Evolutionary conservation across 2,329 filamentous ascomycete genomes (phyloP), one percentile per base, ranked within the genome.

Genomic region (Aureobasidium uvarum): DNA sequence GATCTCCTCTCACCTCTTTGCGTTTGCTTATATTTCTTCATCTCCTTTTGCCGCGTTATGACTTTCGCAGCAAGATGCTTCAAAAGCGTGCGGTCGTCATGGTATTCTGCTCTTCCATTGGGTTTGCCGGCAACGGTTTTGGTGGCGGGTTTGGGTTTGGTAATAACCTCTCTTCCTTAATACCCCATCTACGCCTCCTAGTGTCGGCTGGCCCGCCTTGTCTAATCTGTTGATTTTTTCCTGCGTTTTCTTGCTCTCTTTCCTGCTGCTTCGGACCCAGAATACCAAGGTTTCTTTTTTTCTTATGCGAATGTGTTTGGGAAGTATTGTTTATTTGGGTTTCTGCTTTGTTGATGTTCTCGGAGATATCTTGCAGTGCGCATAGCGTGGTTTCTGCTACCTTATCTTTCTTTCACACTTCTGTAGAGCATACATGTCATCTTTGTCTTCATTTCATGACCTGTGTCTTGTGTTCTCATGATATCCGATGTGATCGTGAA

Each of bases 181-280:
- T 65, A 65, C 63, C 52, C 54, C 55, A 16, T 60, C 45, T 52
- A 51, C 54, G 52, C 41, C 63, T 56, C 51, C 18, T 33, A 51
- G 52, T 60, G 54, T 51, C 63, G 63, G 70, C 72, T 74, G 75
- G 75, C 75, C 77, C 75, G 75, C 74, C 74, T 74, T 67, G 71
- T 68, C 66, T 65, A 67, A 66, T 70, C 66, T 67, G 59, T 70
- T 66, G 66, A 64, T 52, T 67, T 48, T 67, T 64, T 56, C 20
- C 36, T 63, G 51, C 66, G 58, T 70, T 56, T 33, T 20, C 20
- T 46, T 63, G 39, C 50, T 46, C n/a, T 33, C 62, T 71, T 68
- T 68, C 74, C 72, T 72, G 74, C 74, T 64, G 38, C 51, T 64
- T 45, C 20, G 48, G 45, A 51, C 25, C 36, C 59, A 62, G 59